A percentile compares a stretch with the other conserved stretches of the same genome.
phyloP scores from a whole-genome alignment of 768 basidiomycete species.

The Pisolithus sp. region DNA sequence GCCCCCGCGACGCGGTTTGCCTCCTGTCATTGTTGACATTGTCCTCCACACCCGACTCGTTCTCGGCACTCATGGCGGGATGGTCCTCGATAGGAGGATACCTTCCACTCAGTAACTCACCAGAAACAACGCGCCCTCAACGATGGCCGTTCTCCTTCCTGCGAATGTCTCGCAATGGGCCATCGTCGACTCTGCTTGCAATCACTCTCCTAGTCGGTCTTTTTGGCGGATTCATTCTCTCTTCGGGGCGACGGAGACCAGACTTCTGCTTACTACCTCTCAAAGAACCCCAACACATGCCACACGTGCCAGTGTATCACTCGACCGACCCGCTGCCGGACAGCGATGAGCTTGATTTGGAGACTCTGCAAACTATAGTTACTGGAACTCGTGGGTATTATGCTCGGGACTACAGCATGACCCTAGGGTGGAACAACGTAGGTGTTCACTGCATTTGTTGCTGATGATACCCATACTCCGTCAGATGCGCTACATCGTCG shows the following conservation, averaged over 20 bases:
- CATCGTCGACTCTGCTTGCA: slow-evolving; percentile 13
- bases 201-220: slow-evolving; percentile 18
- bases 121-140: slow-evolving; percentile 3
- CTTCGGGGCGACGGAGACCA: slow-evolving; percentile 8
- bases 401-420: slow-evolving; percentile 38
- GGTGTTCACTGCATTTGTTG: slow-evolving; percentile 7
- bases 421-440: slow-evolving; percentile 45
- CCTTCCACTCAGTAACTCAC: slow-evolving; percentile 14
- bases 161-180: slow-evolving; percentile 12
- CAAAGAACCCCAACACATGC: neutral
- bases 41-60: neutral
- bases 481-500: slow-evolving; percentile 45
- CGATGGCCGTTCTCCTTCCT: slow-evolving; percentile 10
- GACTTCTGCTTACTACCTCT: slow-evolving; percentile 17
- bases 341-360: slow-evolving; percentile 22
- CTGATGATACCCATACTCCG: neutral
- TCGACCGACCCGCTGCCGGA: slow-evolving; percentile 8
- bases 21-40: neutral
- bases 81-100: slow-evolving; percentile 13
- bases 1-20: neutral
- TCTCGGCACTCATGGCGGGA: slow-evolving; percentile 3
- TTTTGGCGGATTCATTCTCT: slow-evolving; percentile 20
- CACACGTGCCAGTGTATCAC: neutral
- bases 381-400: slow-evolving; percentile 37
- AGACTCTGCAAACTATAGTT: slow-evolving; percentile 29